Evolutionary conservation across 148 eudicot species (phyloP).

Genomic region (Amaranthus palmeri): DNA sequence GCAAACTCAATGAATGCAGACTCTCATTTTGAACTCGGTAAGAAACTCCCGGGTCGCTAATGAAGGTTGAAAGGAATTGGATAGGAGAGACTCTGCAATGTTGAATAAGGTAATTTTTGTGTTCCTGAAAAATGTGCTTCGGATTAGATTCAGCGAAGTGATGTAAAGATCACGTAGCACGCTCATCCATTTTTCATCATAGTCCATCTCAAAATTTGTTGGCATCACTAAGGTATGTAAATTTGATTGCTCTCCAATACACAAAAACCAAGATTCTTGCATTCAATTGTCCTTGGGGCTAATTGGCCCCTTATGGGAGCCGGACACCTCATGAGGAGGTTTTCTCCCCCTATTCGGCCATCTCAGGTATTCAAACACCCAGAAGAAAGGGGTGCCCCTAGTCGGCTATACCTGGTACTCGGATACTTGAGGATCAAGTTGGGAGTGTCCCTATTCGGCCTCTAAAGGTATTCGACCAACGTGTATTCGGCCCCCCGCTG

Average conservation of each 20-base stretch:
- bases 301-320: too few relatives aligned
- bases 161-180: constrained; percentile 48
- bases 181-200: constrained; percentile 39
- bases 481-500: too few relatives aligned
- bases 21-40: constrained; percentile 62
- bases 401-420: too few relatives aligned
- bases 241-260: constrained; percentile 62
- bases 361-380: too few relatives aligned
- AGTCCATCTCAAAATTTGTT: constrained; percentile 38
- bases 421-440: too few relatives aligned
- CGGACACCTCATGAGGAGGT: too few relatives aligned
- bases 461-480: too few relatives aligned
- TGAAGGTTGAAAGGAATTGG: constrained; percentile 48
- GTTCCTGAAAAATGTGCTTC: constrained; percentile 55
- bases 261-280: constrained; percentile 47
- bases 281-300: constrained; percentile 54
- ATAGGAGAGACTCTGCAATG: constrained; percentile 47
- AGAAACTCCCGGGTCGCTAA: constrained; percentile 57
- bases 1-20: constrained; percentile 50
- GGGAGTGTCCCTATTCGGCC: too few relatives aligned
- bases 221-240: constrained; percentile 37
- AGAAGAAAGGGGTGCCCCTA: too few relatives aligned
- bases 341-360: too few relatives aligned
- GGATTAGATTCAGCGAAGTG: constrained; percentile 50
- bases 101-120: constrained; percentile 43